Base-by-base conservation (phyloP, 202 grass and related monocot species). In the Eragrostis tef region DNA sequence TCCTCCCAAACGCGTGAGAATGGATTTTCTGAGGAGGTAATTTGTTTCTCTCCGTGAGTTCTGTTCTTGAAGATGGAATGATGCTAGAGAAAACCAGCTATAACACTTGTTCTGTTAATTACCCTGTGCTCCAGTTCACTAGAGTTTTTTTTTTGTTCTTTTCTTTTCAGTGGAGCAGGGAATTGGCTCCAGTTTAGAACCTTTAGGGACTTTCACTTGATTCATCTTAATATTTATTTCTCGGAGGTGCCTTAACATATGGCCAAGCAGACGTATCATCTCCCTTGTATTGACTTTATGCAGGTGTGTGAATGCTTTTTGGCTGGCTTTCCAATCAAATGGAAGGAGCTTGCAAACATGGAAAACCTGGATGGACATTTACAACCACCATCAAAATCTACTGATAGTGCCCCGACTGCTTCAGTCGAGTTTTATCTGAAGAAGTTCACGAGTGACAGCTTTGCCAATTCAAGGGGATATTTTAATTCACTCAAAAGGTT, bases 11-110 rank as follows among this genome's bases (percentile, higher is more conserved):
- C 66, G 26, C 53, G 20, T 9, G 43, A 54, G 1, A 93, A 88
- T 83, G 91, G 91, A 71, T 97, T 97, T 87, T 17, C 91, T 66
- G 0, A 45, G 48, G 56, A 97, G 94, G 94, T 93, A 61, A 71
- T 78, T 73, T 0, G 11, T 82, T 6, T 60, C 3, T 44, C 52
- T 19, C 19, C 48, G n/a, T 3, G 3, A 44, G 15, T 17, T n/a
- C 2, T 56, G 4, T 79, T 78, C 29, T 17, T 9, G 19, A 73
- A 56, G 7, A 49, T 51, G 15, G 7, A 50, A 7, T 62, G 8
- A 48, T 85, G 13, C 16, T 13, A 65, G 62, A 53, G 14, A 1
- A 1, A 39, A 62, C 44, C 46, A 20, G 12, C 9, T 36, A 36
- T 36, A 19, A 39, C 34, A 17, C 5, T 15, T 64, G 26, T 34